These are phyloP conservation scores for Mariannaea sp. DNA, from an alignment of 2,329 filamentous ascomycete species.

Conservation along the genomic window DNA sequence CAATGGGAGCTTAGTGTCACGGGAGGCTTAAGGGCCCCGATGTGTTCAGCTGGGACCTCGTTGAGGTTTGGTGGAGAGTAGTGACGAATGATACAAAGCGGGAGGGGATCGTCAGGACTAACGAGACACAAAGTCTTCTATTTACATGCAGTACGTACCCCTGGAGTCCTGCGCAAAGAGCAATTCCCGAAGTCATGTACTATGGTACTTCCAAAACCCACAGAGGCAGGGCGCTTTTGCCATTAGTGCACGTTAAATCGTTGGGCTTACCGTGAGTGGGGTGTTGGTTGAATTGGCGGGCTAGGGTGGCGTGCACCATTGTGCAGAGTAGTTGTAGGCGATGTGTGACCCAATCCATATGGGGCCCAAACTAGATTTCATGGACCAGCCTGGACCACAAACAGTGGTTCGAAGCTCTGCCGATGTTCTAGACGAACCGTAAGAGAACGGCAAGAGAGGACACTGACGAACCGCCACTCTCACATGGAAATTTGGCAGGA, in stretches of 20 bases:
- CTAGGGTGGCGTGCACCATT: too few relatives aligned
- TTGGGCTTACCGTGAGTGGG: constrained; percentile 10
- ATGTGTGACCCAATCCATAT: constrained; percentile 3
- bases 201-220: constrained; percentile 9
- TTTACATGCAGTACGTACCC: background rate
- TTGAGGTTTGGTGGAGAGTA: constrained; percentile 20
- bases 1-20: constrained; percentile 34
- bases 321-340: constrained; percentile 6
- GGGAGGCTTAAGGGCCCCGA: constrained; percentile 34
- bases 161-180: too few relatives aligned
- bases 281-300: too few relatives aligned
- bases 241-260: constrained; percentile 2
- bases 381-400: constrained; percentile 32
- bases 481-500: constrained; percentile 2
- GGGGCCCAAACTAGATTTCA: constrained; percentile 16
- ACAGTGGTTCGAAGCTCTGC: constrained; percentile 27
- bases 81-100: constrained; percentile 17
- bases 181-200: too few relatives aligned
- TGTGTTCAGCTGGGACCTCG: constrained; percentile 22
- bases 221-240: constrained; percentile 9
- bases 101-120: constrained; percentile 30
- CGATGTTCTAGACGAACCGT: constrained; percentile 22
- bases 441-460: constrained; percentile 7
- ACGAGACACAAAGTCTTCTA: constrained; percentile 15
- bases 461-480: constrained; percentile 27